Conservation (phyloP, 352 stramenopile species). For the Sclerospora graminicola region DNA sequence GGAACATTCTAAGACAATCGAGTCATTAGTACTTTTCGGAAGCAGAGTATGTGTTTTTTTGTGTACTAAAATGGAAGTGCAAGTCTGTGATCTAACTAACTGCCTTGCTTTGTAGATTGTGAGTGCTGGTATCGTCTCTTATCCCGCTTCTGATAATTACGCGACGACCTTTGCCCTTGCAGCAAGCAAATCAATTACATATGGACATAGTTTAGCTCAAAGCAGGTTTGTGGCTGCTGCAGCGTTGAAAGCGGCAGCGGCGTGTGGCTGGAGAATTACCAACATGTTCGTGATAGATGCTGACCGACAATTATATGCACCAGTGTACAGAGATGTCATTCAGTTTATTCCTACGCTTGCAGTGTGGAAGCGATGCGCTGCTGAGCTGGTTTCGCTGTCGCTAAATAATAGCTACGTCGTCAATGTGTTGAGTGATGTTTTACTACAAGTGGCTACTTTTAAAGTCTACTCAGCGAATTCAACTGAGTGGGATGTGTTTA, state of each 20-base stretch:
- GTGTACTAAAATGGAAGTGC: not conserved
- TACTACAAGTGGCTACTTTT: conserved; percentile 25
- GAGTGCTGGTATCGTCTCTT: conserved; percentile 9
- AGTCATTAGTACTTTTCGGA: conserved; percentile 13
- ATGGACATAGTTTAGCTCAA: conserved; percentile 14
- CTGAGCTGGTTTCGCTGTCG: conserved; percentile 19
- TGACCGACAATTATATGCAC: conserved; percentile 18
- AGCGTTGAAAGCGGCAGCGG: conserved; percentile 31
- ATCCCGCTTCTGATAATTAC: conserved; percentile 9
- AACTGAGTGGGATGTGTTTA: conserved; percentile 36
- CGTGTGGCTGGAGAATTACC: conserved; percentile 39
- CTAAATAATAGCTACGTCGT: conserved; percentile 25
- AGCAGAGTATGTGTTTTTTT: conserved; percentile 22
- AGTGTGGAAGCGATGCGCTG: conserved; percentile 33
- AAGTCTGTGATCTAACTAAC: conserved; percentile 2
- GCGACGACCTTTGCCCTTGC: conserved; percentile 14
- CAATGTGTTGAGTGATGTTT: conserved; percentile 23
- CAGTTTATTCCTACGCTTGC: conserved; percentile 24
- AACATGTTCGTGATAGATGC: conserved; percentile 24
- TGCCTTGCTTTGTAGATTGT: conserved; percentile 9
- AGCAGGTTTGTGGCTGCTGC: conserved; percentile 13
- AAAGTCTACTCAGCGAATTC: conserved; percentile 28
- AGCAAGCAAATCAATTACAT: conserved; percentile 15
- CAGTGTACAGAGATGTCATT: conserved; percentile 38
- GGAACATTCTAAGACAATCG: conserved; percentile 10